Conservation (phyloP, 306 rosid genomes). For the Malus orientalis region DNA sequence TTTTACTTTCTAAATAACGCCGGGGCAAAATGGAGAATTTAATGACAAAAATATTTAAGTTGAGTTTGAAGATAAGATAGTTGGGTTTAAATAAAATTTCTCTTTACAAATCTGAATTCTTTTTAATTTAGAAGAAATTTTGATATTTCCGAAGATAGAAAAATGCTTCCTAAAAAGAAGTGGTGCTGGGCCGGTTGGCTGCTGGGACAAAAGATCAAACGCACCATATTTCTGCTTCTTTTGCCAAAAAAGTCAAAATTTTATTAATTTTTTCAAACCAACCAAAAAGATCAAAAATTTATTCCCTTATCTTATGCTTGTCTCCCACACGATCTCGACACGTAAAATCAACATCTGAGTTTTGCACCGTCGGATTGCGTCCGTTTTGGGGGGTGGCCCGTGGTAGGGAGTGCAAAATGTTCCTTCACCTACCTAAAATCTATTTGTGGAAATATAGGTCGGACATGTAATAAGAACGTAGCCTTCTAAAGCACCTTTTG, state of each 20-base stretch:
- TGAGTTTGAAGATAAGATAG: too few species aligned
- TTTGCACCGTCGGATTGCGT: neutral
- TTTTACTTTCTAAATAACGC: too few species aligned
- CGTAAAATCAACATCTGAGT: neutral
- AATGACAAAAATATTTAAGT: too few species aligned
- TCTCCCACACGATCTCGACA: slow-evolving; percentile 11
- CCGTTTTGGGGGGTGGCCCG: neutral
- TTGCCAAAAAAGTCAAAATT: neutral
- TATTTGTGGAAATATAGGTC: neutral
- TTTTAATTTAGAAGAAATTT: too few species aligned
- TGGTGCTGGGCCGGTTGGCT: slow-evolving; percentile 4
- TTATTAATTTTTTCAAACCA: neutral
- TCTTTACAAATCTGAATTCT: too few species aligned
- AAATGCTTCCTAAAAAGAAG: neutral
- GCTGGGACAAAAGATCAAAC: neutral
- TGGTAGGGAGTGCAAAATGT: too few species aligned
- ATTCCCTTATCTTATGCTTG: slow-evolving; percentile 12
- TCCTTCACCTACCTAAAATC: neutral
- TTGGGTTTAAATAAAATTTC: too few species aligned
- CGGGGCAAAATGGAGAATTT: too few species aligned
- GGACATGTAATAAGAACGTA: neutral
- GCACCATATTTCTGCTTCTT: too few species aligned
- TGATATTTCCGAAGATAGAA: neutral
- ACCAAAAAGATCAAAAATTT: neutral
- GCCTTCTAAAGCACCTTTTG: neutral